Conservation (phyloP, 2,329 filamentous ascomycete species). For the Colletotrichum cordylinicola region DNA sequence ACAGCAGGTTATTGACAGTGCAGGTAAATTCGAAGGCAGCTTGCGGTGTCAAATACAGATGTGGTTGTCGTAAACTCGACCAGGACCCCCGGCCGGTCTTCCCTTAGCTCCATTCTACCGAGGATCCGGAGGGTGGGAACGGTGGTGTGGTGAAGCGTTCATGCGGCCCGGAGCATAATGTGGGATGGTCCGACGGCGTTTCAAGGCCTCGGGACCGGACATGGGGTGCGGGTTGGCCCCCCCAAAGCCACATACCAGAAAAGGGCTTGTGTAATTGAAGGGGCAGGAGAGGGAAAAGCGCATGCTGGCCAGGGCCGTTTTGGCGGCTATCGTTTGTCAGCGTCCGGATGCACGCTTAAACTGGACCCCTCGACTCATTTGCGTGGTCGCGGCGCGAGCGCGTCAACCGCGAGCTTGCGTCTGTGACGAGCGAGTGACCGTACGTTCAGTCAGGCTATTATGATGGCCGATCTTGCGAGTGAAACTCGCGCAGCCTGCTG, state of each 20-base stretch:
- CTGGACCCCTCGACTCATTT: neutral
- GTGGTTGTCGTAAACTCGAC: neutral
- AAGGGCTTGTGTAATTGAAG: neutral
- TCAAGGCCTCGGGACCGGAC: neutral
- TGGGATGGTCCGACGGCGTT: slow-evolving; percentile 11
- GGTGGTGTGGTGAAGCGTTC: neutral
- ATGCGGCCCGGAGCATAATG: slow-evolving; percentile 10
- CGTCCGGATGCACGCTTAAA: neutral
- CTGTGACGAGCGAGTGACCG: neutral
- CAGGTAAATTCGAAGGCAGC: neutral
- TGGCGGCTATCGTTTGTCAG: neutral
- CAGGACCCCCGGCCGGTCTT: slow-evolving; percentile 4
- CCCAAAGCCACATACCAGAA: neutral
- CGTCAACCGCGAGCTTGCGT: neutral
- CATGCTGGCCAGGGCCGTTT: neutral
- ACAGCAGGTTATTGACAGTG: neutral
- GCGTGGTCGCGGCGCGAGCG: neutral
- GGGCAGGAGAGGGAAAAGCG: neutral
- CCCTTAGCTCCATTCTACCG: neutral
- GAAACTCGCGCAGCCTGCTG: neutral
- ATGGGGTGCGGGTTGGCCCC: neutral
- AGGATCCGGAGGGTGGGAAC: neutral
- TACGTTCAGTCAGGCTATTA: neutral
- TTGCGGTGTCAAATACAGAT: neutral
- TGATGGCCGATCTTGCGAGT: neutral